Evolutionary conservation across 495 filamentous ascomycete species (phyloP), one percentile per base, ranked within the genome.

Genomic region (Hypoxylon perforatum): DNA sequence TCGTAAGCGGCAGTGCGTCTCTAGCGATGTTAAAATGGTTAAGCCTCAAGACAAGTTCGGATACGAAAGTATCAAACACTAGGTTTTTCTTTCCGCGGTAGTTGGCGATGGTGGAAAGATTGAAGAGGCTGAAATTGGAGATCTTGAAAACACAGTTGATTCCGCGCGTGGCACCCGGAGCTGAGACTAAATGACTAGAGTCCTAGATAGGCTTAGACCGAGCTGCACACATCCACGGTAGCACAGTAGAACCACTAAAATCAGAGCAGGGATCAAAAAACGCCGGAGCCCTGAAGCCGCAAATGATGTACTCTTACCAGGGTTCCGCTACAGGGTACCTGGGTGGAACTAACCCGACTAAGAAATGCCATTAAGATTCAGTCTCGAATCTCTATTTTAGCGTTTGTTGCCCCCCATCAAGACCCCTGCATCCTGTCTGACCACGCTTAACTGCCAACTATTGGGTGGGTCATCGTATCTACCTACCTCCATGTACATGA

Each of bases 121-220:
- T 57, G 57, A 70, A 70, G 63, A 70, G 67, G 63, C 67, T 70
- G 67, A 70, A 67, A 70, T 70, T 67, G 62, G 52, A 67, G 63
- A 67, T 61, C 61, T 65, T 66, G 63, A 70, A 70, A 69, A 69
- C 65, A 66, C 67, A 66, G 51, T 63, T 9, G 38, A 54, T 68
- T 68, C 65, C 30, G 30, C 30, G 65, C 65, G 65, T 68, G 59
- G 65, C 54, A 62, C 65, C 51, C 48, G 33, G 50, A 19, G 59
- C 54, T 59, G 49, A 52, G 52, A 55, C 62, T 46, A 45, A 53
- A 58, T 63, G 33, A 67, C 36, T 42, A 63, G 53, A 38, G 42
- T 61, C 58, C 58, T 14, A 50, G 46, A 53, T 53, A 57, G 65
- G 65, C 47, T 28, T 67, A 61, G 59, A 36, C 52, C 18, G 18